Evolutionary conservation across 306 rosid species (phyloP).

Genomic region (Malus orientalis): DNA sequence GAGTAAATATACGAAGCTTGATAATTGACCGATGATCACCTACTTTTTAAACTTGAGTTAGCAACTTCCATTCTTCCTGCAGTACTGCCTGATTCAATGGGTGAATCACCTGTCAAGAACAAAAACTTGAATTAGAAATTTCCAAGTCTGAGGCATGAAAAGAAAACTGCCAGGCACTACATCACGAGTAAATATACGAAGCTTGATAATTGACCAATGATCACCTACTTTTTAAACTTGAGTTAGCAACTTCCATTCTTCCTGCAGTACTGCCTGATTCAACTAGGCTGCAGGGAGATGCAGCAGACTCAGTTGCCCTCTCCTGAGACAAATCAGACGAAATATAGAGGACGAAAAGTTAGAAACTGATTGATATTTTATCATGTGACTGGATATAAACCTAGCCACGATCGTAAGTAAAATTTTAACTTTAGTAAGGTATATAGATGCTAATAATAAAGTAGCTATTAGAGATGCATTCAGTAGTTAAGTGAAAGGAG

Average conservation of each 20-base stretch:
- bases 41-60: constrained; percentile 40
- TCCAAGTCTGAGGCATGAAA: not conserved
- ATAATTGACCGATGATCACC: constrained; percentile 10
- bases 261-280: constrained; percentile 34
- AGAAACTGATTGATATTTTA: constrained; percentile 8
- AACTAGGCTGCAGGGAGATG: constrained; percentile 24
- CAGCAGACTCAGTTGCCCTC: constrained; percentile 26
- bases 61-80: constrained; percentile 22
- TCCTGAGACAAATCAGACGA: constrained; percentile 40
- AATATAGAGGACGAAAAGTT: constrained; percentile 18
- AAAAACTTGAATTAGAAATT: not conserved
- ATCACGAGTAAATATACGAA: not conserved
- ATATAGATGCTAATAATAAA: not conserved
- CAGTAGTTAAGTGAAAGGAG: not conserved
- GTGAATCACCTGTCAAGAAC: constrained; percentile 44
- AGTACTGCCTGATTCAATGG: not conserved
- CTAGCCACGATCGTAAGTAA: not conserved
- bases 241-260: constrained; percentile 30
- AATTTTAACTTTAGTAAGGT: not conserved
- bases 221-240: constrained; percentile 39
- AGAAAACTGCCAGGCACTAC: not conserved
- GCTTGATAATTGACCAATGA: not conserved
- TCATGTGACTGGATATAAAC: not conserved
- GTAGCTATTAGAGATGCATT: not conserved
- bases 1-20: not conserved